Evolutionary conservation across 345 rosid species (phyloP).

Genomic region (Eutrema heterophyllum): DNA sequence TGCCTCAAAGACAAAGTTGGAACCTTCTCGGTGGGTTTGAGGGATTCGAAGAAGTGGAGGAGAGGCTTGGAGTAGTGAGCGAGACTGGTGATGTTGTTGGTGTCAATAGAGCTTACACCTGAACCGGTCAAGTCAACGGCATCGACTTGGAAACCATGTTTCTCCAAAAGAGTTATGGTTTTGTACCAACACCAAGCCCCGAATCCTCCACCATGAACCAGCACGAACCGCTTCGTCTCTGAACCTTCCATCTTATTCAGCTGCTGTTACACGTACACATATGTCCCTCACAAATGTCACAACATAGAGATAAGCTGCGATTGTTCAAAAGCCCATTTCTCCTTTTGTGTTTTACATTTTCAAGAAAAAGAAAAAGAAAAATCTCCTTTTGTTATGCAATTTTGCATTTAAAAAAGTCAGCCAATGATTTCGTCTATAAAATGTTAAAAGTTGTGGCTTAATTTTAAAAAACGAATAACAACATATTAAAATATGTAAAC

Average conservation of each 20-base stretch:
- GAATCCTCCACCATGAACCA: conserved; percentile 86
- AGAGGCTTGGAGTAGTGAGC: conserved; percentile 85
- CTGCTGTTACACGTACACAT: conserved; percentile 21
- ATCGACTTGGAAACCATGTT: conserved; percentile 53
- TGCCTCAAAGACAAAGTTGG: not conserved
- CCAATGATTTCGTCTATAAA: not conserved
- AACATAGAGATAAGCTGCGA: not conserved
- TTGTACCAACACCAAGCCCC: conserved; percentile 94
- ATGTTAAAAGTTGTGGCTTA: not conserved
- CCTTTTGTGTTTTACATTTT: not conserved
- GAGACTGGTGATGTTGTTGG: conserved; percentile 61
- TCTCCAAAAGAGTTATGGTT: conserved; percentile 58
- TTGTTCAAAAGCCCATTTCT: not conserved
- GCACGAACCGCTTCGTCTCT: conserved; percentile 52
- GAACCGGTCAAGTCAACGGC: conserved; percentile 66
- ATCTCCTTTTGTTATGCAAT: not conserved
- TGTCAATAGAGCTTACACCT: conserved; percentile 45
- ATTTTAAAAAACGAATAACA: not conserved
- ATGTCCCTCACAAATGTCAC: conserved; percentile 1
- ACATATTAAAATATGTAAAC: too few relatives aligned
- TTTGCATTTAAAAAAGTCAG: not conserved
- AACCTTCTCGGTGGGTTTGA: conserved; percentile 80
- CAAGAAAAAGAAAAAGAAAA: too few relatives aligned
- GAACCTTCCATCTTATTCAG: conserved; percentile 32
- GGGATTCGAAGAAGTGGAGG: conserved; percentile 63